Base-by-base conservation (phyloP, 2,329 filamentous ascomycete genomes). In the Zymoseptoria ardabiliae region DNA sequence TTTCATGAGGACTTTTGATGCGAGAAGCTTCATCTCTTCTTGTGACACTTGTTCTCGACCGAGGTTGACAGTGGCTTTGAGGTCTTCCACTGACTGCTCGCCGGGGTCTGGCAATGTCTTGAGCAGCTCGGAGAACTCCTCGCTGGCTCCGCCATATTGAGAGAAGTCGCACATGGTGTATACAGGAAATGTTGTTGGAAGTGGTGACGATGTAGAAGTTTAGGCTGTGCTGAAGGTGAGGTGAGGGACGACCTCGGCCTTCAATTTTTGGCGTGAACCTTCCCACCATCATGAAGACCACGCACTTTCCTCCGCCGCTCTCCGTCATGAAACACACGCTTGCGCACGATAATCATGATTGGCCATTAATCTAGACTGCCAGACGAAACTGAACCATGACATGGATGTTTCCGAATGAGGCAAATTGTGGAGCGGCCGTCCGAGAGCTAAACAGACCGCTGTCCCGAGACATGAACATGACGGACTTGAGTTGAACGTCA, bases 131-230 rank as follows among this genome's bases (percentile, higher is more conserved):
- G 53, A 49, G 13, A 63, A 54, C 50, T 65, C 61, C 19, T 63
- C 50, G 57, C 60, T 64, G 1, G 58, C 57, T 10, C 63, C 61
- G 21, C 60, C 60, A 53, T 66, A 66, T 21, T 60, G 22, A 2
- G 65, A 63, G 55, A 65, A 66, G 53, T 66, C 63, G 30, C 55
- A 50, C 63, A 65, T 63, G 23, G 7, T 53, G 13, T 45, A n/a
- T 7, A 17, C 17, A 1, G 17, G 35, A 45, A 5, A 6, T n/a
- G 35, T 6, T 17, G 35, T 45, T n/a, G 17, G 1, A 4, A 7
- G 17, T 45, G 35, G 5, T 45, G 35, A 45, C 11, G 35, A 45
- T 45, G 17, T 45, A 45, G 35, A 45, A 5, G 11, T 7, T 13
- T 45, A 45, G n/a, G 5, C 1, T 17, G 35, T 2, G 35, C 17